These are phyloP conservation scores for Cornus florida DNA, from an alignment of 148 eudicot genomes.

Conservation along the genomic window DNA sequence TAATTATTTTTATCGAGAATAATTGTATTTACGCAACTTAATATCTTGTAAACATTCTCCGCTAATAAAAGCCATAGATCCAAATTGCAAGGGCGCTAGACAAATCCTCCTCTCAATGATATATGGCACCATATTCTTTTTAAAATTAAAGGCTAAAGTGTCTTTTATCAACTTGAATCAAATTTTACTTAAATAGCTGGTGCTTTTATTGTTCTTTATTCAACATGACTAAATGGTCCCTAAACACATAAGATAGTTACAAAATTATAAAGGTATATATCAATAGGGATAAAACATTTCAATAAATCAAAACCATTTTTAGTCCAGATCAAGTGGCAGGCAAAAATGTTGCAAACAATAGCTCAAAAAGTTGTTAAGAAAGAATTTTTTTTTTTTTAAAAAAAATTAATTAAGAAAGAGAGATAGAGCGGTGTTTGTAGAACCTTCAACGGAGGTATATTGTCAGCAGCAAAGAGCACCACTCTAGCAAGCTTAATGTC, in stretches of 20 bases:
- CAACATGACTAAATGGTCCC: no score
- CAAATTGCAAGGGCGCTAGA: neutral
- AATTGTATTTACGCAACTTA: no score
- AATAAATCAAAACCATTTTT: neutral
- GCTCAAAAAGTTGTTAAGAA: neutral
- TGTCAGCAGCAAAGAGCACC: conserved; percentile 73
- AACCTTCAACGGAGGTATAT: conserved; percentile 77
- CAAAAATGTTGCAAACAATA: neutral
- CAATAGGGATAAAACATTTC: neutral
- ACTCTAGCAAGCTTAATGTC: conserved; percentile 61
- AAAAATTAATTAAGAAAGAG: no score
- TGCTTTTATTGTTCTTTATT: no score
- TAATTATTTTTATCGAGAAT: no score
- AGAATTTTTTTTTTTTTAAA: no score
- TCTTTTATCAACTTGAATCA: no score
- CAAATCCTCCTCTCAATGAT: neutral
- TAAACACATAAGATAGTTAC: no score
- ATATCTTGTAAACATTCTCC: no score
- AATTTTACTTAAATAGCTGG: no score
- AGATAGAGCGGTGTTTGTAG: no score
- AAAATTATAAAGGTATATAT: neutral
- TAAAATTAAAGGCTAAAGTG: no score
- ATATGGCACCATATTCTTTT: neutral
- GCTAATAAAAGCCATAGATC: neutral
- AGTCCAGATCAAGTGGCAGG: neutral